Percentiles rank a stretch among this genome's conserved stretches.
phyloP scores from a whole-genome alignment of 768 basidiomycete genomes.

The Daedalea quercina region DNA sequence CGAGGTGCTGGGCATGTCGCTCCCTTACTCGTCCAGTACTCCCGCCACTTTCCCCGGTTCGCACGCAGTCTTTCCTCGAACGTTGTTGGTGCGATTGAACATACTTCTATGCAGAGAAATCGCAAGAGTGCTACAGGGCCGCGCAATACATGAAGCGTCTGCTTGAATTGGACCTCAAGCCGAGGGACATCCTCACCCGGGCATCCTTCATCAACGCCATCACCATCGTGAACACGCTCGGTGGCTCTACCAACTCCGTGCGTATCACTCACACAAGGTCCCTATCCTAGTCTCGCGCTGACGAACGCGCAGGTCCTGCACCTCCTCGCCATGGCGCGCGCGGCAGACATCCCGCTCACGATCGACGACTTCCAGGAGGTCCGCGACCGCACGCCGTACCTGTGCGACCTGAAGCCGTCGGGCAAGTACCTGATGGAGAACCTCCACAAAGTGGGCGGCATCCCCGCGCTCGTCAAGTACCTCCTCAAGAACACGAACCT shows the following conservation, averaged over 20 bases:
- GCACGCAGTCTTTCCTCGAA: not conserved
- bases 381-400: slow-evolving; percentile 73
- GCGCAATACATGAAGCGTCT: slow-evolving; percentile 71
- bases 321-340: slow-evolving; percentile 77
- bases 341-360: slow-evolving; percentile 64
- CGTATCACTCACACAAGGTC: slow-evolving; percentile 17
- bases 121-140: slow-evolving; percentile 75
- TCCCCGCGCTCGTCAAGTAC: slow-evolving; percentile 82
- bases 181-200: slow-evolving; percentile 67
- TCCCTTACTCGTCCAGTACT: slow-evolving; percentile 76
- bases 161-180: slow-evolving; percentile 75
- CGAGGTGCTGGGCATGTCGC: slow-evolving; percentile 79
- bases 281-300: not conserved
- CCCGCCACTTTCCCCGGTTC: slow-evolving; percentile 69
- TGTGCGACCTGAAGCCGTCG: slow-evolving; percentile 84
- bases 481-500: slow-evolving; percentile 70
- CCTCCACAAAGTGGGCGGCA: slow-evolving; percentile 77
- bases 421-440: slow-evolving; percentile 91
- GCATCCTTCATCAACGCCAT: slow-evolving; percentile 81
- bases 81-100: not conserved
- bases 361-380: slow-evolving; percentile 87
- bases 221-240: slow-evolving; percentile 68
- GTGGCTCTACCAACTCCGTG: slow-evolving; percentile 86
- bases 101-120: slow-evolving; percentile 54
- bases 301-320: slow-evolving; percentile 56